Conservation (phyloP, 257 asterid genomes). For the Nicotiana sylvestris region DNA sequence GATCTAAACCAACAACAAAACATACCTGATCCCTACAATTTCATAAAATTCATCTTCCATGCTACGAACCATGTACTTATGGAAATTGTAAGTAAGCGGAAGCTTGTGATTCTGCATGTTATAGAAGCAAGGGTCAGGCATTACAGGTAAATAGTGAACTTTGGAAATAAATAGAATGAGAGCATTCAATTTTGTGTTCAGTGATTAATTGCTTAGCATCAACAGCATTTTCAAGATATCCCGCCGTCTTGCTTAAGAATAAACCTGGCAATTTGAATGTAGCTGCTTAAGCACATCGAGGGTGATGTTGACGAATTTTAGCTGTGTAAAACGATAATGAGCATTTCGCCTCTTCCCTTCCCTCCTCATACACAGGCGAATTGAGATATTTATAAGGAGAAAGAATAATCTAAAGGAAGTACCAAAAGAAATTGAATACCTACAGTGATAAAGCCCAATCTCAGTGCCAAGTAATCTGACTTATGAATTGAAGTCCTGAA, state of each 20-base stretch:
- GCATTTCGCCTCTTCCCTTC: constrained; percentile 2
- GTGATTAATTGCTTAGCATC: not conserved
- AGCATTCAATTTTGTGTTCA: not conserved
- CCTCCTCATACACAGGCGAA: not conserved
- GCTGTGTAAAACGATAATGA: not conserved
- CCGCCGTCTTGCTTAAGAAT: not conserved
- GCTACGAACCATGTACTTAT: constrained; percentile 85
- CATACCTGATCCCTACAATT: constrained; percentile 85
- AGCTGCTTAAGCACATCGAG: not conserved
- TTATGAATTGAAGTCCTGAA: constrained; percentile 66
- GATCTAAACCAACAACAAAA: not conserved
- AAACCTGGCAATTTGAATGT: not conserved
- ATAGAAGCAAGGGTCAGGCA: not conserved
- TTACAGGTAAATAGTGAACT: not conserved
- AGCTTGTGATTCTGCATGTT: constrained; percentile 67
- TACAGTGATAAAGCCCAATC: constrained; percentile 92
- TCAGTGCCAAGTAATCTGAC: constrained; percentile 76
- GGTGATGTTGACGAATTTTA: not conserved
- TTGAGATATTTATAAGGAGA: not conserved
- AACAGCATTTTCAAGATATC: not conserved
- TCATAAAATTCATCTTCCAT: constrained; percentile 92
- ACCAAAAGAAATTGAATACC: constrained; percentile 31
- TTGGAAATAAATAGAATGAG: not conserved
- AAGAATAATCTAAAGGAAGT: not conserved
- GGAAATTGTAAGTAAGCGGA: constrained; percentile 70